phyloP scores from a whole-genome alignment of 2,329 filamentous ascomycete species.

The Alternaria rosae region DNA sequence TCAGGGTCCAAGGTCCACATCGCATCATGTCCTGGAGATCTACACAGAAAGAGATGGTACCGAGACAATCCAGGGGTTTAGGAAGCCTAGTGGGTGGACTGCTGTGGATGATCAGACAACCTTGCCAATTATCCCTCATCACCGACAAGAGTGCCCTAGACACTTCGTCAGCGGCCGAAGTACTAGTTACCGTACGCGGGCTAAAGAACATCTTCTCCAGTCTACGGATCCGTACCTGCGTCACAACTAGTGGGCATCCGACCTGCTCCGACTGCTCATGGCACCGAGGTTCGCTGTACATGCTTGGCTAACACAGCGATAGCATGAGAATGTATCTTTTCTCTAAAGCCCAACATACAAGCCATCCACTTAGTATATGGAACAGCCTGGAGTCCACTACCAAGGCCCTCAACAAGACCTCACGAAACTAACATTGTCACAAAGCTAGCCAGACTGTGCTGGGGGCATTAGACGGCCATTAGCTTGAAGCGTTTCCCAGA shows the following conservation, averaged over 20 bases:
- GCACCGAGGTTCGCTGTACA: conserved; percentile 7
- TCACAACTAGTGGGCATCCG: conserved; percentile 9
- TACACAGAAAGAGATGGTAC: background rate
- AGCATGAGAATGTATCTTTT: background rate
- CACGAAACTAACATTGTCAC: conserved; percentile 11
- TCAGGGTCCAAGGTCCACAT: background rate
- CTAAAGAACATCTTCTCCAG: background rate
- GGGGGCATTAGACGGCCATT: conserved; percentile 7
- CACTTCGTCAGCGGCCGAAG: background rate
- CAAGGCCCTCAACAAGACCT: conserved; percentile 1
- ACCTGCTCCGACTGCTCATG: conserved; percentile 3
- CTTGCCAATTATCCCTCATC: background rate
- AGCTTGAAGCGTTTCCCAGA: conserved; percentile 19
- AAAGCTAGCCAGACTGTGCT: background rate
- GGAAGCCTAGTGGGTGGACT: background rate
- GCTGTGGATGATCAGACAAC: background rate
- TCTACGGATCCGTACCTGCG: conserved; percentile 13
- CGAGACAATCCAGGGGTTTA: background rate
- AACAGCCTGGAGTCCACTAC: background rate
- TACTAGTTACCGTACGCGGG: conserved; percentile 2
- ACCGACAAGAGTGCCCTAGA: background rate
- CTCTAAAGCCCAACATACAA: background rate
- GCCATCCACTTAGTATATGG: background rate
- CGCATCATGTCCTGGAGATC: background rate
- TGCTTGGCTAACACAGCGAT: background rate